Base-by-base conservation (phyloP, 179 eudicot species). In the Spergularia azorica region DNA sequence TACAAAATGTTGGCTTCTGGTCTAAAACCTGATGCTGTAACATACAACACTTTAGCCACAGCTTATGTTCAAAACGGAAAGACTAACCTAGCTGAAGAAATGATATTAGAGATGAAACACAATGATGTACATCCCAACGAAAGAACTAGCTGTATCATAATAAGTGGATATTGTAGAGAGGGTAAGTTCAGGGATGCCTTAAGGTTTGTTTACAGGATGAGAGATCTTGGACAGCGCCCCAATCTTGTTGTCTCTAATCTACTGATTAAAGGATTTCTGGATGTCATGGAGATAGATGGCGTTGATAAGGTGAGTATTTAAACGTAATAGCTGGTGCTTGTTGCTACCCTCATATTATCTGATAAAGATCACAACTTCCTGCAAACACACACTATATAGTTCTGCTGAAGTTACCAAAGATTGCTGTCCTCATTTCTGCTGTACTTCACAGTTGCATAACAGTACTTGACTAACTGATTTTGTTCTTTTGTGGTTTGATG, bases 251-350 rank as follows among this genome's bases (percentile, higher is more conserved):
- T 88, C 66, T 85, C 89, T 62, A 91, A 89, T 81, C 83, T 91
- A 36, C 70, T 91, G 82, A 86, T 89, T 74, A 91, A 91, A 83
- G 89, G 89, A 67, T 88, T 91, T 71, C 83, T 91, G 41, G 89
- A 86, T 74, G 66, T 64, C 67, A 75, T 76, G 10, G 89, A 89
- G 58, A 78, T 81, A 60, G 90, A 85, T 21, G 89, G 89, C 56
- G 88, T 89, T 73, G 86, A 89, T 76, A 85, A 85, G 93, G 96
- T 91, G 55, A 80, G 82, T 77, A 77, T 69, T 60, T 2, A 12
- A 65, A 46, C 3, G 73, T 39, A 61, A 21, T 51, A 13, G 32
- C 21, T 75, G 9, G 15, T 32, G 3, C 32, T 26, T 26, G n/a
- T n/a, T 38, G 4, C 14, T 14, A 9, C 38, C 38, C 21, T 26